Percentiles rank a stretch among this genome's conserved stretches.
These are phyloP conservation scores for Chlorella sp. DNA, from an alignment of 139 green algal genomes.

Conservation along the genomic window DNA sequence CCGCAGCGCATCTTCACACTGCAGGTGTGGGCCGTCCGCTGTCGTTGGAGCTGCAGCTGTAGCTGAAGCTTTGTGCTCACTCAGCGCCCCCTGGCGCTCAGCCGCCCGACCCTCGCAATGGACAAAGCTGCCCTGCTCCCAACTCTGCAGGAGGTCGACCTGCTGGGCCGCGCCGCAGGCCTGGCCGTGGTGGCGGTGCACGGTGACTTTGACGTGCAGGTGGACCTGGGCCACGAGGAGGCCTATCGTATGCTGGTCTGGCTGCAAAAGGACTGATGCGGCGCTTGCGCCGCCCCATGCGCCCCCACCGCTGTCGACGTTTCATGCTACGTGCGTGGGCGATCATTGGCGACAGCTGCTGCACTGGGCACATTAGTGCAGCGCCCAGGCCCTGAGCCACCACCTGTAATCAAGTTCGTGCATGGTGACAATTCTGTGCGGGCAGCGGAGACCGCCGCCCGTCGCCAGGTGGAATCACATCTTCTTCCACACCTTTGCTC, in stretches of 20 bases:
- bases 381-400: too few relatives aligned
- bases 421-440: too few relatives aligned
- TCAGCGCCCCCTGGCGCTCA: neutral
- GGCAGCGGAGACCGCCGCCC: too few relatives aligned
- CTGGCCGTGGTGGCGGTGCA: conserved; percentile 26
- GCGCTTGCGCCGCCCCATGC: too few relatives aligned
- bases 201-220: conserved; percentile 26
- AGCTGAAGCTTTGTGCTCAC: neutral
- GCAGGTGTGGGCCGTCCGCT: neutral
- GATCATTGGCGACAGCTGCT: too few relatives aligned
- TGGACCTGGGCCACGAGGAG: conserved; percentile 28
- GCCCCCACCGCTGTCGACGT: too few relatives aligned
- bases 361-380: too few relatives aligned
- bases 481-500: too few relatives aligned
- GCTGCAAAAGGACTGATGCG: too few relatives aligned
- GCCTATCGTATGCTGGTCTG: conserved; percentile 32
- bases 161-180: conserved; percentile 22
- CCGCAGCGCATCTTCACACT: conserved; percentile 34
- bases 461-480: too few relatives aligned
- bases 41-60: neutral
- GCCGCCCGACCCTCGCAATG: neutral
- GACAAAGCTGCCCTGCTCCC: neutral
- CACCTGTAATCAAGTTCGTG: too few relatives aligned
- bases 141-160: conserved; percentile 27
- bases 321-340: too few relatives aligned